Evolutionary conservation across 2,329 filamentous ascomycete genomes (phyloP).

Genomic region (Scedosporium dehoogii): DNA sequence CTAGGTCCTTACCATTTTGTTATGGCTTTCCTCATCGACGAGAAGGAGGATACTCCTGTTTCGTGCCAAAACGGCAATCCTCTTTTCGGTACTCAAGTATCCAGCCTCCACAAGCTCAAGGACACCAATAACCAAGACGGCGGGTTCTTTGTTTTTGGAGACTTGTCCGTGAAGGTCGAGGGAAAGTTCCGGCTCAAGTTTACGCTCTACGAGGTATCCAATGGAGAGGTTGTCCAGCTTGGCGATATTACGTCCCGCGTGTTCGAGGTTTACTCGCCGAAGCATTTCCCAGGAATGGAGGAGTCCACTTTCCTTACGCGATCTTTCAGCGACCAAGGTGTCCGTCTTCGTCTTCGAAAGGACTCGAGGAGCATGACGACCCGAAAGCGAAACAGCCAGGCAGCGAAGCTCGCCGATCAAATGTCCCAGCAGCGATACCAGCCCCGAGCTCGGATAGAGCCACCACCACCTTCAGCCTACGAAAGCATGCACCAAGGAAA

Average conservation of each 20-base stretch:
- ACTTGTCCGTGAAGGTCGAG: conserved; percentile 68
- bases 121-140: conserved; percentile 69
- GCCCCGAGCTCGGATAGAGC: conserved; percentile 2
- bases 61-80: conserved; percentile 32
- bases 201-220: conserved; percentile 53
- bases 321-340: conserved; percentile 78
- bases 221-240: conserved; percentile 20
- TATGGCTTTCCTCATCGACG: conserved; percentile 32
- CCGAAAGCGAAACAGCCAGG: conserved; percentile 30
- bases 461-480: not conserved
- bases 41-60: conserved; percentile 20
- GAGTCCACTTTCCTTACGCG: conserved; percentile 75
- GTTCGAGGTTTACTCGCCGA: conserved; percentile 57
- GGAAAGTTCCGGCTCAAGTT: conserved; percentile 68
- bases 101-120: conserved; percentile 73
- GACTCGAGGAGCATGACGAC: conserved; percentile 56
- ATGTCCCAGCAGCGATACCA: conserved; percentile 4
- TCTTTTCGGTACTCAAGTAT: conserved; percentile 64
- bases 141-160: conserved; percentile 85
- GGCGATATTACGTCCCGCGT: conserved; percentile 44
- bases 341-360: conserved; percentile 72
- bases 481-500: conserved; percentile 3
- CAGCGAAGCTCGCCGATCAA: conserved; percentile 11
- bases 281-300: conserved; percentile 68
- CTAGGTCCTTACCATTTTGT: conserved; percentile 40